Percentiles rank a stretch among this genome's conserved stretches.
Conservation (phyloP, 2,329 filamentous ascomycete species). For the Mollisia scopiformis region DNA sequence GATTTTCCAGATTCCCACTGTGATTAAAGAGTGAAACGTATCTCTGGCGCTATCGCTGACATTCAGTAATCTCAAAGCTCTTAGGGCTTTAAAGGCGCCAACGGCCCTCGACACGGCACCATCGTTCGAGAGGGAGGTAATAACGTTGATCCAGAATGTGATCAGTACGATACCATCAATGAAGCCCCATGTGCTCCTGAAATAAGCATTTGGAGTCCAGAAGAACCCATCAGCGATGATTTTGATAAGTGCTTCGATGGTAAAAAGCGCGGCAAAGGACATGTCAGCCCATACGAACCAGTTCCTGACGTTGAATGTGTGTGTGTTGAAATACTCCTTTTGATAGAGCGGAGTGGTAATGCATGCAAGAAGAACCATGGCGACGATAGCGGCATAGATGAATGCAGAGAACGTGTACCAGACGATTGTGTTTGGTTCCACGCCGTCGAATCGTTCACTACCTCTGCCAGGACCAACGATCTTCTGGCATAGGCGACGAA, state of each 20-base stretch:
- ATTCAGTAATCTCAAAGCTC: constrained; percentile 88
- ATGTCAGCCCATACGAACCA: constrained; percentile 97
- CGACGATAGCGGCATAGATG: constrained; percentile 90
- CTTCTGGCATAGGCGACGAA: constrained; percentile 83
- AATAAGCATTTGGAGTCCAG: constrained; percentile 96
- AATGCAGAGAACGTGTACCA: constrained; percentile 96
- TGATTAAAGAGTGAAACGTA: constrained; percentile 95
- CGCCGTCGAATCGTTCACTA: constrained; percentile 82
- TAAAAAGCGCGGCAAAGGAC: constrained; percentile 86
- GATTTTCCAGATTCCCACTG: constrained; percentile 93
- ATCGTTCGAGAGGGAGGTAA: constrained; percentile 79
- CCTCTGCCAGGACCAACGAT: constrained; percentile 92
- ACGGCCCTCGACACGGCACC: constrained; percentile 87
- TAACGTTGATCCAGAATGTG: constrained; percentile 94
- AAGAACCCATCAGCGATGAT: constrained; percentile 93
- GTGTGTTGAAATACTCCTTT: constrained; percentile 75
- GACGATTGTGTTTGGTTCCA: constrained; percentile 83
- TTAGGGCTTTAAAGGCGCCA: constrained; percentile 94
- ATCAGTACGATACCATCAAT: constrained; percentile 91
- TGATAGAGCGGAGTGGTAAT: constrained; percentile 95
- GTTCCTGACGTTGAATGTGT: constrained; percentile 64
- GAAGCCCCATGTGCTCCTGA: constrained; percentile 94
- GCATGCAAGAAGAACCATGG: constrained; percentile 97
- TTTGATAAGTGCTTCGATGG: constrained; percentile 85
- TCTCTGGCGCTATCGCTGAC: constrained; percentile 94